Evolutionary conservation across 202 grass and related monocot species (phyloP).

Genomic region (Setaria viridis): DNA sequence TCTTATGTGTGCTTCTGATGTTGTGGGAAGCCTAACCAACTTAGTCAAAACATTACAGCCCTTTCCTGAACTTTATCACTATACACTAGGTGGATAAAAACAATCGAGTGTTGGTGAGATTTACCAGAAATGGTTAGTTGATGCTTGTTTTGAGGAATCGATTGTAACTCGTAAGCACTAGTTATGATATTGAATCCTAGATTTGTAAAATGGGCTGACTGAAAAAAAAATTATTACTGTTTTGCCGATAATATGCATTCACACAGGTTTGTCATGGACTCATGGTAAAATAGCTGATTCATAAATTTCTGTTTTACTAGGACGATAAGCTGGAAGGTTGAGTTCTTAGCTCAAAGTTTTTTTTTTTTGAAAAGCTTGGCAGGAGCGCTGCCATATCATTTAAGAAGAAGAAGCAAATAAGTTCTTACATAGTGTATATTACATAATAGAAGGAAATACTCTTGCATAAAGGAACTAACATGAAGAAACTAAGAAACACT

Average conservation of each 20-base stretch:
- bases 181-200: neutral
- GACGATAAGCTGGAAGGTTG: neutral
- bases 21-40: neutral
- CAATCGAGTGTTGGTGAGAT: neutral
- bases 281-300: neutral
- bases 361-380: no score
- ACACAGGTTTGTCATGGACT: neutral
- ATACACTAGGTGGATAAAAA: neutral
- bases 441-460: no score
- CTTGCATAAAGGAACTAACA: no score
- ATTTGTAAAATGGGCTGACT: neutral
- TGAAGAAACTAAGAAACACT: no score
- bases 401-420: no score
- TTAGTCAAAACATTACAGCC: neutral
- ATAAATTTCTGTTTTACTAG: neutral
- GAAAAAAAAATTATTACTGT: neutral
- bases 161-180: neutral
- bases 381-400: no score
- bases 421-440: no score
- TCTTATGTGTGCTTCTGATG: neutral
- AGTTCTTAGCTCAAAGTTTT: neutral
- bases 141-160: neutral
- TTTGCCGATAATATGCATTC: neutral
- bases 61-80: neutral
- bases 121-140: neutral